phyloP scores from a whole-genome alignment of 1,284 basidiomycete species.

The Heterobasidion occidentale region DNA sequence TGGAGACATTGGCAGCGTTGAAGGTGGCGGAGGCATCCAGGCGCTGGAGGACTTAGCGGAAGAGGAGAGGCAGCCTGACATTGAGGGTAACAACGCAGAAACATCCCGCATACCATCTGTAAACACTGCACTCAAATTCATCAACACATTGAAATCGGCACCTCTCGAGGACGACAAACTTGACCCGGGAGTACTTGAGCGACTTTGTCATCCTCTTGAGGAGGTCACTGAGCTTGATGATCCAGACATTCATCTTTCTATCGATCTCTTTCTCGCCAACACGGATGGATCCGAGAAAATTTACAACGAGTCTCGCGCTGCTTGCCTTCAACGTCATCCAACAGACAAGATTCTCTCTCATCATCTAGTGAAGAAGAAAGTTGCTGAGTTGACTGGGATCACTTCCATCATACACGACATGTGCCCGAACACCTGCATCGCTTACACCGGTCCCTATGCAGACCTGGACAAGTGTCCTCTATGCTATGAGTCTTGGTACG shows the following conservation, averaged over 20 bases:
- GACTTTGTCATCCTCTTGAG: not conserved
- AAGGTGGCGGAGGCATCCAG: not conserved
- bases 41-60: no score
- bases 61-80: not conserved
- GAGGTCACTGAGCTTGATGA: not conserved
- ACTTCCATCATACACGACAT: slow-evolving; percentile 18
- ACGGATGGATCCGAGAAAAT: not conserved
- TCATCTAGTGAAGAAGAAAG: slow-evolving; percentile 13
- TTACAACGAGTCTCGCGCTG: not conserved
- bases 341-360: slow-evolving; percentile 11
- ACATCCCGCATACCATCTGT: not conserved
- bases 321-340: not conserved
- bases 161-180: not conserved
- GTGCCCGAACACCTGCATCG: slow-evolving; percentile 22
- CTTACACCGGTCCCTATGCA: slow-evolving; percentile 17
- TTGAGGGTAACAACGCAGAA: not conserved
- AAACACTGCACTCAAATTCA: not conserved
- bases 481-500: slow-evolving; percentile 18
- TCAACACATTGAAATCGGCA: not conserved
- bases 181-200: not conserved
- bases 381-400: slow-evolving; percentile 18
- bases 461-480: slow-evolving; percentile 14
- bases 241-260: not conserved
- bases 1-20: not conserved
- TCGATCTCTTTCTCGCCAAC: not conserved